These are phyloP conservation scores for Ambrosia hybrid DNA, from an alignment of 140 eudicot species.

Conservation along the genomic window DNA sequence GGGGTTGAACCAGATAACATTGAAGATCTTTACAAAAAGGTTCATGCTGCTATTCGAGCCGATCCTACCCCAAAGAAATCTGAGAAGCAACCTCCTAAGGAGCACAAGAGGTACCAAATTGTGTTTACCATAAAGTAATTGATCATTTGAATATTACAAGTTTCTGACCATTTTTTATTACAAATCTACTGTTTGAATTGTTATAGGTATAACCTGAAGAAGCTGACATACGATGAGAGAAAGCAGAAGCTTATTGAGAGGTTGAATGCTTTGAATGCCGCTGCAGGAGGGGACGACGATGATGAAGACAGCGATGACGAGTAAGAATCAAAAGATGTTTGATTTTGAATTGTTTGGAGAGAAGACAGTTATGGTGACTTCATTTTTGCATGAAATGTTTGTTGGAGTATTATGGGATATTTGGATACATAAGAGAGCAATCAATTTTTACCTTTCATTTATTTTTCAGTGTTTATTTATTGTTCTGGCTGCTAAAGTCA, in stretches of 20 bases:
- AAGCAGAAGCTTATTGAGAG: conserved; percentile 52
- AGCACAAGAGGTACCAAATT: conserved; percentile 41
- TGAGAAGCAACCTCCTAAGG: conserved; percentile 46
- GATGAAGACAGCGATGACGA: conserved; percentile 40
- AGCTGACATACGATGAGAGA: conserved; percentile 51
- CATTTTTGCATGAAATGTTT: conserved; percentile 27
- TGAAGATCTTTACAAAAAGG: conserved; percentile 54
- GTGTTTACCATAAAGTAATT: neutral
- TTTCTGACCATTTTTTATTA: neutral
- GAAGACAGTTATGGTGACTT: conserved; percentile 22
- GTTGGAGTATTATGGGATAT: neutral
- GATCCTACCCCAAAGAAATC: conserved; percentile 50
- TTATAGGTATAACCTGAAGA: conserved; percentile 47
- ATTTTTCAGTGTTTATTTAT: neutral
- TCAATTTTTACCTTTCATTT: neutral
- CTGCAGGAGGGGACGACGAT: conserved; percentile 35
- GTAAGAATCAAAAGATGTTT: conserved; percentile 15
- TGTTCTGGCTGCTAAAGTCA: neutral
- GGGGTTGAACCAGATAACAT: conserved; percentile 44
- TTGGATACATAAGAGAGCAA: conserved; percentile 5
- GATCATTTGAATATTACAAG: neutral
- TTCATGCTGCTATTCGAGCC: conserved; percentile 60
- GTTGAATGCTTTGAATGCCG: conserved; percentile 54
- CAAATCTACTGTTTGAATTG: neutral
- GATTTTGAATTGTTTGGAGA: conserved; percentile 11